Percentiles rank a stretch among this genome's conserved stretches.
Conservation (phyloP, 176 grass and related monocot species). For the Aegilops speltoides region DNA sequence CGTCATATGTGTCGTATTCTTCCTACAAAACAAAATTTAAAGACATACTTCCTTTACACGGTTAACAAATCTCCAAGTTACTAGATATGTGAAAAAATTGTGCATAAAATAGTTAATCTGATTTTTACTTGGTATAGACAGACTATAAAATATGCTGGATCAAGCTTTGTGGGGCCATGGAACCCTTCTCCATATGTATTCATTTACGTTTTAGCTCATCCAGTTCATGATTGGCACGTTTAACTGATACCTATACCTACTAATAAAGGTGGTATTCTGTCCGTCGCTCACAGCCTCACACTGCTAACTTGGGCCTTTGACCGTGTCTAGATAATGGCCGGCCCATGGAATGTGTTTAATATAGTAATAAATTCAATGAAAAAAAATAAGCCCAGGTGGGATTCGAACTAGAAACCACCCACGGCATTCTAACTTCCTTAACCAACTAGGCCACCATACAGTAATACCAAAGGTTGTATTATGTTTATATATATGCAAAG, state of each 20-base stretch:
- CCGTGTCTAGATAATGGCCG: no score
- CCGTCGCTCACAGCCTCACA: no score
- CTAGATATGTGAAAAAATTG: not conserved
- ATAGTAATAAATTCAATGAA: no score
- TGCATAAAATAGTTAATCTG: not conserved
- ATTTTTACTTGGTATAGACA: not conserved
- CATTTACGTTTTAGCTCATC: constrained; percentile 3
- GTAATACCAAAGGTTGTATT: no score
- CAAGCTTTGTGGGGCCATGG: not conserved
- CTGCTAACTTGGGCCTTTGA: no score
- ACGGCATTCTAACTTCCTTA: no score
- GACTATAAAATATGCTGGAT: not conserved
- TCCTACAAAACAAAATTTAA: constrained; percentile 55
- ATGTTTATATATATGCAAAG: no score
- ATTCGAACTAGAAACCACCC: no score
- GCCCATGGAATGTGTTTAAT: no score
- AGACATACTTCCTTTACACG: not conserved
- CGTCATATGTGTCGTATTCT: constrained; percentile 66
- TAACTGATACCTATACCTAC: not conserved
- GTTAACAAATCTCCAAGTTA: not conserved
- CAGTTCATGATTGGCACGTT: constrained; percentile 8
- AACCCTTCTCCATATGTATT: not conserved
- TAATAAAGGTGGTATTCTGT: no score
- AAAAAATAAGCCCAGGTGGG: no score
- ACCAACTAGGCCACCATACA: no score